phyloP scores from a whole-genome alignment of 345 rosid genomes.

The Rhizophora apiculata region DNA sequence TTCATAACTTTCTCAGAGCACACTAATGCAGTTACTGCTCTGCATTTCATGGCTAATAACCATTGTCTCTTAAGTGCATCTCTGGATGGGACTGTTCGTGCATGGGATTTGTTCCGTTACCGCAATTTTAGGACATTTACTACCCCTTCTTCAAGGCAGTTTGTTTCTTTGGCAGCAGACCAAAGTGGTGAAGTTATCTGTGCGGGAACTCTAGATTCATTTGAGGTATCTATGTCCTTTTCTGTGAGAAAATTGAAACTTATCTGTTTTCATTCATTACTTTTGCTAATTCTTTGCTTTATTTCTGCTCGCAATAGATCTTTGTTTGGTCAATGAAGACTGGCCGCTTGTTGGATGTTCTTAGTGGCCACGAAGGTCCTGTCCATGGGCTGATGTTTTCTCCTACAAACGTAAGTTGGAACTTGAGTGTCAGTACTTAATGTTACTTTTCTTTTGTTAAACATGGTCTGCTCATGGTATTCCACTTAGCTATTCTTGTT shows the following conservation, averaged over 20 bases:
- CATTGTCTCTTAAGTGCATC: conserved; percentile 88
- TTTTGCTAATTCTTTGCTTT: conserved; percentile 11
- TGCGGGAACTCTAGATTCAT: conserved; percentile 94
- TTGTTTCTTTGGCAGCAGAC: conserved; percentile 93
- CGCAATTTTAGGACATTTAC: conserved; percentile 92
- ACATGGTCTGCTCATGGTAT: background rate
- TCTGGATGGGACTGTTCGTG: conserved; percentile 96
- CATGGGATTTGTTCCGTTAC: conserved; percentile 95
- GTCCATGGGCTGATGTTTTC: conserved; percentile 93
- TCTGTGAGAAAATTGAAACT: background rate
- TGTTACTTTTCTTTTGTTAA: background rate
- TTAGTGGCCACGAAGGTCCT: conserved; percentile 97
- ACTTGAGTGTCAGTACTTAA: conserved; percentile 5
- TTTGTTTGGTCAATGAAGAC: conserved; percentile 99
- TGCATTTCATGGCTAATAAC: conserved; percentile 93
- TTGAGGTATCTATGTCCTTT: conserved; percentile 54
- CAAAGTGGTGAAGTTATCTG: conserved; percentile 94
- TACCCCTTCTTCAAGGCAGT: conserved; percentile 87
- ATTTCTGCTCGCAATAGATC: conserved; percentile 42
- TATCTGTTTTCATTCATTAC: background rate
- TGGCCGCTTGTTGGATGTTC: conserved; percentile 83
- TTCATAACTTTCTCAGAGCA: conserved; percentile 94
- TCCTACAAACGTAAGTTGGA: conserved; percentile 66
- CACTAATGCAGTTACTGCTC: conserved; percentile 88
- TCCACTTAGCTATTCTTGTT: background rate